Evolutionary conservation across 2,329 filamentous ascomycete genomes (phyloP).

Genomic region (Cladosporium cucumerinum): DNA sequence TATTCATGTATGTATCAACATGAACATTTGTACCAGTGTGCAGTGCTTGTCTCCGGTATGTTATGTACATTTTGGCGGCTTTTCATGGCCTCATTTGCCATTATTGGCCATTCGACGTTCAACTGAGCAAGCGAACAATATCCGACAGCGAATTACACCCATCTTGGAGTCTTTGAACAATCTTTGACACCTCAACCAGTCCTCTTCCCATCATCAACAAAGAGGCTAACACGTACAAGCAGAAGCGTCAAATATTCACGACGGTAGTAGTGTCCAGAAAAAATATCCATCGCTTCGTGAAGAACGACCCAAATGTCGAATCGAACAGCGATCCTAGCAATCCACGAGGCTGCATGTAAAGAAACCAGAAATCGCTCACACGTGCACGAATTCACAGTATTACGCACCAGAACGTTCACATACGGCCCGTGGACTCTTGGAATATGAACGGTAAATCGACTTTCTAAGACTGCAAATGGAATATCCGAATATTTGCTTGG

Average conservation of each 20-base stretch:
- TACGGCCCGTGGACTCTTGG: neutral
- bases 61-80: neutral
- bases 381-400: neutral
- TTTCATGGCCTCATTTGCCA: neutral
- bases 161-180: neutral
- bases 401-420: neutral
- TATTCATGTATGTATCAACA: too few relatives aligned
- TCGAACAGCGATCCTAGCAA: neutral
- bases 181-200: neutral
- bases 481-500: neutral
- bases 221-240: accelerated
- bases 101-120: neutral
- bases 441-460: neutral
- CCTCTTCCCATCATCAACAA: neutral
- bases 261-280: neutral
- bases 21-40: too few relatives aligned
- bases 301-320: neutral
- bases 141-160: neutral
- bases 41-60: neutral
- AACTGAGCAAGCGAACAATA: neutral
- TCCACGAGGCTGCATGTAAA: neutral
- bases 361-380: neutral
- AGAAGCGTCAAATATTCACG: neutral
- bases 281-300: neutral
- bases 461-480: neutral